Evolutionary conservation across 345 rosid genomes (phyloP).

Genomic region (Eucalyptus cloeziana): DNA sequence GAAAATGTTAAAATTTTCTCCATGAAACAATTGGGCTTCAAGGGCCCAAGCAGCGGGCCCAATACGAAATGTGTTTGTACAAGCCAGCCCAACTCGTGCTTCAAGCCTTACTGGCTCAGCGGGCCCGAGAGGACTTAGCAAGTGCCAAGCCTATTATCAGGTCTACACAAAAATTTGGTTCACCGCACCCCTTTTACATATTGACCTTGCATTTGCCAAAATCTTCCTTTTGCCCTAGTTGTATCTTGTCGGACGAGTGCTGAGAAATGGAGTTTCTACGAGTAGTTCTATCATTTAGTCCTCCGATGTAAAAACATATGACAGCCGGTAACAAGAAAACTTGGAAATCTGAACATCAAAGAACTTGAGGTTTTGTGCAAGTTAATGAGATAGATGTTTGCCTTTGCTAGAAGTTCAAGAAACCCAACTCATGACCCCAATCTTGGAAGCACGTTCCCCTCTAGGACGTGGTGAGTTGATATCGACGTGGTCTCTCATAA

Average conservation of each 20-base stretch:
- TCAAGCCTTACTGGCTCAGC: neutral
- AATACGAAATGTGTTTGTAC: neutral
- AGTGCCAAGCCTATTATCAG: neutral
- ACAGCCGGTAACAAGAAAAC: neutral
- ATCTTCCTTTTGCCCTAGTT: neutral
- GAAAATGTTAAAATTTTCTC: neutral
- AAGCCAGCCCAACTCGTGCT: neutral
- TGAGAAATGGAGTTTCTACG: neutral
- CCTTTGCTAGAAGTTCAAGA: neutral
- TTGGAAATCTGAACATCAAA: neutral
- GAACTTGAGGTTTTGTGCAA: neutral
- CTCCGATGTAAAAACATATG: neutral
- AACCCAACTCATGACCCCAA: neutral
- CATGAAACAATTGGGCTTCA: neutral
- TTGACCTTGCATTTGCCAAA: neutral
- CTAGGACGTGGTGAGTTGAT: neutral
- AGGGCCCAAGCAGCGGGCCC: neutral
- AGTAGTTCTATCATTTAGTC: neutral
- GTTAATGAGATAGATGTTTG: neutral
- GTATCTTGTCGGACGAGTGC: neutral
- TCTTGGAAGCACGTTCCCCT: neutral
- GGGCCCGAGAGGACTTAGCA: neutral
- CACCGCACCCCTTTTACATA: neutral
- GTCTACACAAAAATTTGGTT: neutral
- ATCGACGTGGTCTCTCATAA: neutral